Evolutionary conservation across 169 alveolate species (phyloP).

Genomic region (Perkinsus olseni): DNA sequence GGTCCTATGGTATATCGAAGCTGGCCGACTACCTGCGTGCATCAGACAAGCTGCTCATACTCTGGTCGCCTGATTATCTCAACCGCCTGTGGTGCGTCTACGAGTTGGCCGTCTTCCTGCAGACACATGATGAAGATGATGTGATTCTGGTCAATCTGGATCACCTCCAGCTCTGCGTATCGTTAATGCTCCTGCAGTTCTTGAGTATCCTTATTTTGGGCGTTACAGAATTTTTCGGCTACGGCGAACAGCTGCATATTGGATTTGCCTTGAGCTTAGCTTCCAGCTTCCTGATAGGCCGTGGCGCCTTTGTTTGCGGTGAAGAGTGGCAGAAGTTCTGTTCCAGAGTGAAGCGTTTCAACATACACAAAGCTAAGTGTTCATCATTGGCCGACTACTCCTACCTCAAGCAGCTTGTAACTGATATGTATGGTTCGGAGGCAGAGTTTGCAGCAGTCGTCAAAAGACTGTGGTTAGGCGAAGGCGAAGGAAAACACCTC

Average conservation of each 20-base stretch:
- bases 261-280: too few relatives aligned
- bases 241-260: too few relatives aligned
- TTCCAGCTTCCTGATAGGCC: background rate
- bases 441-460: background rate
- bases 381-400: background rate
- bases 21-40: background rate
- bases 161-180: background rate
- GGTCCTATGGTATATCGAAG: background rate
- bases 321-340: background rate
- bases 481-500: background rate
- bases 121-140: background rate
- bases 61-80: background rate
- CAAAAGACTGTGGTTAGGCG: background rate
- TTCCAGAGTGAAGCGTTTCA: background rate
- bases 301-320: background rate
- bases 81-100: background rate
- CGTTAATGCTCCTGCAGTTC: background rate
- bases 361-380: background rate
- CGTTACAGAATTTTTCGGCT: too few relatives aligned
- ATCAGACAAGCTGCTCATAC: background rate
- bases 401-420: background rate
- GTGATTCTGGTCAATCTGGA: background rate
- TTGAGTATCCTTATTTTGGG: background rate
- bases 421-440: background rate
- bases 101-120: background rate